A percentile compares a stretch with the other conserved stretches of the same genome.
Evolutionary conservation across 176 grass and related monocot genomes (phyloP).

Genomic region (Themeda triandra): DNA sequence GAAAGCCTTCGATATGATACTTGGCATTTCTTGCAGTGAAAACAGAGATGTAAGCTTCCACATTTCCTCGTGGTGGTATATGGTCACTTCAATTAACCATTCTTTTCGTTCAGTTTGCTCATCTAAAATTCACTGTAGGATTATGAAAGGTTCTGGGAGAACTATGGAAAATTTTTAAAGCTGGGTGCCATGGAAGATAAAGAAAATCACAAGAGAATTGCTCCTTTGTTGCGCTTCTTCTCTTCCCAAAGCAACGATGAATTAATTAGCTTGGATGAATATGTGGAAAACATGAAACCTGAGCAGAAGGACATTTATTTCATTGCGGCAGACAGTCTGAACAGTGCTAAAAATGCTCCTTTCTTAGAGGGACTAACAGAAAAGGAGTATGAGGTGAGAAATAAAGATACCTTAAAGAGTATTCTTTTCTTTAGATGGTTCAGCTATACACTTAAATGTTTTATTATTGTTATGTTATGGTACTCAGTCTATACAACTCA

Average conservation of each 20-base stretch:
- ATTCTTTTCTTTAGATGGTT: not conserved
- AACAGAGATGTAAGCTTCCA: conserved; percentile 79
- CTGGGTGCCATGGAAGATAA: conserved; percentile 88
- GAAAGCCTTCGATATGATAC: conserved; percentile 98
- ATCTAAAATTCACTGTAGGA: conserved; percentile 52
- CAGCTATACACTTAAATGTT: not conserved
- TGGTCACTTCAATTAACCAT: not conserved
- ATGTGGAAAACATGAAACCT: conserved; percentile 97
- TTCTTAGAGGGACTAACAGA: conserved; percentile 85
- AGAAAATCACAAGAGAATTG: conserved; percentile 91
- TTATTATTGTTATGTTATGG: not conserved
- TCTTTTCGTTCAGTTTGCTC: not conserved
- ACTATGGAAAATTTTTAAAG: conserved; percentile 90
- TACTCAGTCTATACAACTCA: not conserved
- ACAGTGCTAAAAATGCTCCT: conserved; percentile 87
- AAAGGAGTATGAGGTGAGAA: conserved; percentile 89
- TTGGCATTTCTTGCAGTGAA: conserved; percentile 91
- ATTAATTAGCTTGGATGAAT: conserved; percentile 95
- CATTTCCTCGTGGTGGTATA: not conserved
- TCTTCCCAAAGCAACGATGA: conserved; percentile 91
- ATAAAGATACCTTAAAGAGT: not conserved
- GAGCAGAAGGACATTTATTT: conserved; percentile 94
- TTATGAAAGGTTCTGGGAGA: conserved; percentile 98
- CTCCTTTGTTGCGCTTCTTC: conserved; percentile 92
- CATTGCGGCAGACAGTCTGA: conserved; percentile 83